phyloP scores from a whole-genome alignment of 768 basidiomycete species.

The Cytidiella melzeri region DNA sequence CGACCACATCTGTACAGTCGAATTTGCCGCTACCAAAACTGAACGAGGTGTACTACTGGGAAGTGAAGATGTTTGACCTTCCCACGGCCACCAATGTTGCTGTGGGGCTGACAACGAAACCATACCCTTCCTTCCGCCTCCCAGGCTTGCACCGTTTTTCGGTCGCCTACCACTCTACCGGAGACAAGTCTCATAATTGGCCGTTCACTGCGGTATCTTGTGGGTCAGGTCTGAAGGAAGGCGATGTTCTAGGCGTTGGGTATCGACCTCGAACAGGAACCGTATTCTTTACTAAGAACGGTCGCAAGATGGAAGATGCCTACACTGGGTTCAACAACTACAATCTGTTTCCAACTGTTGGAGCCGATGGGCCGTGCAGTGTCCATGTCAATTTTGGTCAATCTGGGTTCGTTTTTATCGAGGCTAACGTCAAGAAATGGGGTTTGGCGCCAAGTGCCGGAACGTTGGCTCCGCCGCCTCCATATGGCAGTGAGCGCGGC shows the following conservation, averaged over 20 bases:
- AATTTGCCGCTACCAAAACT: conserved; percentile 95
- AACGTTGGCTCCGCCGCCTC: conserved; percentile 94
- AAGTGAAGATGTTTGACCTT: conserved; percentile 98
- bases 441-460: conserved; percentile 96
- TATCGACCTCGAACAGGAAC: conserved; percentile 95
- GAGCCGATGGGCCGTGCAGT: conserved; percentile 93
- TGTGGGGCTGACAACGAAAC: conserved; percentile 93
- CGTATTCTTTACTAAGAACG: conserved; percentile 99
- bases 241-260: conserved; percentile 93
- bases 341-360: conserved; percentile 96
- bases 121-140: conserved; percentile 90
- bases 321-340: conserved; percentile 83
- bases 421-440: conserved; percentile 99
- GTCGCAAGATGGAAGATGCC: conserved; percentile 94
- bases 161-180: conserved; percentile 92
- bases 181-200: conserved; percentile 96
- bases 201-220: conserved; percentile 86
- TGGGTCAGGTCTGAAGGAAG: conserved; percentile 82
- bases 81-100: conserved; percentile 83
- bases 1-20: conserved; percentile 91
- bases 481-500: conserved; percentile 95
- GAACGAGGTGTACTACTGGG: conserved; percentile 99
- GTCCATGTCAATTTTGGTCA: conserved; percentile 98
- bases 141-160: conserved; percentile 84
- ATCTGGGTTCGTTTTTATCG: conserved; percentile 97